Evolutionary conservation across 2,329 filamentous ascomycete genomes (phyloP).

Genomic region (Clarireedia hainanense): DNA sequence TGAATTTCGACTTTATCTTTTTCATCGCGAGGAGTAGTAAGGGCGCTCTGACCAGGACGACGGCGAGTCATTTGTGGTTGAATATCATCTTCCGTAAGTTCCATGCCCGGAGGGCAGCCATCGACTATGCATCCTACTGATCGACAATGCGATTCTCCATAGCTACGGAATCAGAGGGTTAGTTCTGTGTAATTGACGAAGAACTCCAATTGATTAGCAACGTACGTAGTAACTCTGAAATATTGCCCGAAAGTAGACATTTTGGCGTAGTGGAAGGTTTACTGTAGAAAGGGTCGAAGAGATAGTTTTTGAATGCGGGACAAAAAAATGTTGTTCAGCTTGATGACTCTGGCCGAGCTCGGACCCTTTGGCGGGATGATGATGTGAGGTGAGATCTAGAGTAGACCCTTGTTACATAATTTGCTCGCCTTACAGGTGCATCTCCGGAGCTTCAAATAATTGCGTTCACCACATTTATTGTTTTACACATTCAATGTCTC

Average conservation of each 20-base stretch:
- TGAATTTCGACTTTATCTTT: constrained; percentile 89
- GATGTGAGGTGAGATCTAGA: constrained; percentile 2
- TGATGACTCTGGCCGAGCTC: constrained; percentile 22
- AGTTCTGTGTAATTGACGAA: background rate
- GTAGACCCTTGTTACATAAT: background rate
- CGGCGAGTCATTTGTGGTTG: constrained; percentile 91
- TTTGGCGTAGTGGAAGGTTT: constrained; percentile 5
- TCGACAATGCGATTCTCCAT: constrained; percentile 84
- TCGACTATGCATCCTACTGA: constrained; percentile 95
- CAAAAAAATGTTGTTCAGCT: constrained; percentile 13
- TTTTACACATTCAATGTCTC: background rate
- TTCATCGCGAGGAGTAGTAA: constrained; percentile 89
- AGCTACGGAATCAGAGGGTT: constrained; percentile 29
- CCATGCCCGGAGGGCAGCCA: constrained; percentile 80
- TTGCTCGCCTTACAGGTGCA: background rate
- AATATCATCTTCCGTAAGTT: constrained; percentile 77
- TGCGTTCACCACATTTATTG: background rate
- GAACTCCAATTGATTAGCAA: constrained; percentile 8
- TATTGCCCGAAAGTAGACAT: constrained; percentile 86
- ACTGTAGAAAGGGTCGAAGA: background rate
- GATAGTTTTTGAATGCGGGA: background rate
- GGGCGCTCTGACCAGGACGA: constrained; percentile 78
- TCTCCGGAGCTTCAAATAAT: background rate
- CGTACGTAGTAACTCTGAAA: constrained; percentile 70
- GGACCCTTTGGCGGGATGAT: constrained; percentile 6